Evolutionary conservation across 2,329 filamentous ascomycete genomes (phyloP).

Genomic region (Pestalotiopsis sp.): DNA sequence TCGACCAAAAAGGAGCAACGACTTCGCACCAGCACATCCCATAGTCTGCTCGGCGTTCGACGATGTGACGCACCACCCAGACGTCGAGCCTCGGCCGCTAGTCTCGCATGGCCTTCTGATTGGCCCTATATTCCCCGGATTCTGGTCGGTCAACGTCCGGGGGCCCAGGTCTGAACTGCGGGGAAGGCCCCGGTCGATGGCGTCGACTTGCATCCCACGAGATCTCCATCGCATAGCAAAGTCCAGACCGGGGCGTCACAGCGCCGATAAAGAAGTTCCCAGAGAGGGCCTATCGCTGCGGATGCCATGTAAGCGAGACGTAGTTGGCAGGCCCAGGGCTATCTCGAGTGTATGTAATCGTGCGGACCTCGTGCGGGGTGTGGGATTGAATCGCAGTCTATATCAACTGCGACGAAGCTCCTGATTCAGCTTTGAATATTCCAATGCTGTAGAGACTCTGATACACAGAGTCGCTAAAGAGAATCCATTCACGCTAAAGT

Average conservation of each 20-base stretch:
- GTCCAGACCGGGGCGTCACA: not conserved
- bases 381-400: not conserved
- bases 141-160: not conserved
- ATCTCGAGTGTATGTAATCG: not conserved
- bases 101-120: not conserved
- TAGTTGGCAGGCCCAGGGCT: not conserved
- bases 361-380: not conserved
- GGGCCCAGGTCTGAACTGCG: not conserved
- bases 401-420: not conserved
- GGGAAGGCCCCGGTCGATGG: slow-evolving; percentile 3
- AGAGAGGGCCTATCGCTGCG: not conserved
- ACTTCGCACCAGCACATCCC: not conserved
- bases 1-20: not conserved
- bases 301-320: not conserved
- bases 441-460: not conserved
- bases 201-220: not conserved
- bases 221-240: not conserved
- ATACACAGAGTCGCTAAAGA: not conserved
- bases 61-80: not conserved
- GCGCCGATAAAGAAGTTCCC: not conserved
- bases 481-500: not conserved
- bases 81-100: not conserved
- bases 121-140: slow-evolving; percentile 1
- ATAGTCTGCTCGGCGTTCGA: not conserved
- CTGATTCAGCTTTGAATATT: not conserved